Evolutionary conservation across 495 filamentous ascomycete genomes (phyloP).

Genomic region (Aspergillus conjunctus): DNA sequence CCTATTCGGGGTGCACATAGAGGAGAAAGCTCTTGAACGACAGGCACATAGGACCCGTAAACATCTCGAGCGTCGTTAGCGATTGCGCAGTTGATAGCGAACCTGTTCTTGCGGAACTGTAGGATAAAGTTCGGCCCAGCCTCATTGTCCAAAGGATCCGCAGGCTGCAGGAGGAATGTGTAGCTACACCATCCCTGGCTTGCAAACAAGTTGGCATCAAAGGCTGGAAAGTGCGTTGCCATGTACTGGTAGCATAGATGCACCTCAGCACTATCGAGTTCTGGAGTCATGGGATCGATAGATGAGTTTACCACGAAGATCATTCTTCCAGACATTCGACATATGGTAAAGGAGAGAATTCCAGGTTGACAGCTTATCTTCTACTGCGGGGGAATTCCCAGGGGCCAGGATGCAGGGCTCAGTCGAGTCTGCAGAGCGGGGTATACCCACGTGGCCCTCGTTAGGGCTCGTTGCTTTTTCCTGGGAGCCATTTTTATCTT

Average conservation of each 20-base stretch:
- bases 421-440: not conserved
- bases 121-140: not conserved
- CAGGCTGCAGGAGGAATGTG: not conserved
- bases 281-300: not conserved
- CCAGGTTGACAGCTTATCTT: not conserved
- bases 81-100: not conserved
- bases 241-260: not conserved
- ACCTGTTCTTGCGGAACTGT: not conserved
- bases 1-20: not conserved
- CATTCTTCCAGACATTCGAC: not conserved
- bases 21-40: not conserved
- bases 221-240: not conserved
- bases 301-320: not conserved
- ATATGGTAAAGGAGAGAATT: not conserved
- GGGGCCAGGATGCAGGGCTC: not conserved
- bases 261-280: not conserved
- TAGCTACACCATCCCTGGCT: conserved; percentile 3
- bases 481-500: not conserved
- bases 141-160: not conserved
- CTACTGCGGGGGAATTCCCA: not conserved
- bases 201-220: not conserved
- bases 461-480: not conserved
- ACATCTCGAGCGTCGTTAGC: not conserved
- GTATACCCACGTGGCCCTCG: not conserved
- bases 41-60: not conserved